These are phyloP conservation scores for Sarocladium strictum DNA, from an alignment of 2,329 filamentous ascomycete species.

Conservation along the genomic window DNA sequence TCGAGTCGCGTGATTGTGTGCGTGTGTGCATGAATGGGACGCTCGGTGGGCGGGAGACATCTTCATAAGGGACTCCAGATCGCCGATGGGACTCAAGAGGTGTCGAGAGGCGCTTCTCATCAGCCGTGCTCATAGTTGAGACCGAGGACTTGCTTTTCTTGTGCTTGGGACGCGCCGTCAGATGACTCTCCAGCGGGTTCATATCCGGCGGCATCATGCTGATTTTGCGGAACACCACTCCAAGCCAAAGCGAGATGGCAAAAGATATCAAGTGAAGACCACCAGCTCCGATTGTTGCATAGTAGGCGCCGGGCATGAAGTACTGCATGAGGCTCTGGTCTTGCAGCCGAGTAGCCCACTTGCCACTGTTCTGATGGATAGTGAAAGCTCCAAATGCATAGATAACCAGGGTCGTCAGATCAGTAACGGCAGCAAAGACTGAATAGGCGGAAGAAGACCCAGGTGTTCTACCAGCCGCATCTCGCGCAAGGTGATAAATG, in stretches of 20 bases:
- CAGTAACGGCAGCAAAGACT: slow-evolving; percentile 70
- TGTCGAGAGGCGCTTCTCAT: slow-evolving; percentile 56
- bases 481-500: slow-evolving; percentile 71
- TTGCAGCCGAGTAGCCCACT: slow-evolving; percentile 60
- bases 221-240: slow-evolving; percentile 76
- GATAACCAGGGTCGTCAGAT: slow-evolving; percentile 50
- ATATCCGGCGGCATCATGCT: slow-evolving; percentile 80
- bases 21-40: slow-evolving; percentile 81
- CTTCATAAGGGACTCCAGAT: slow-evolving; percentile 39
- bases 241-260: slow-evolving; percentile 66
- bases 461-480: slow-evolving; percentile 65
- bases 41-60: slow-evolving; percentile 42
- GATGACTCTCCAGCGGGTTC: slow-evolving; percentile 84
- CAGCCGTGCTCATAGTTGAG: slow-evolving; percentile 37
- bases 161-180: slow-evolving; percentile 66
- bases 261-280: slow-evolving; percentile 67
- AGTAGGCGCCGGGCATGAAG: slow-evolving; percentile 63
- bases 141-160: slow-evolving; percentile 66
- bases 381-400: slow-evolving; percentile 50
- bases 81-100: slow-evolving; percentile 34
- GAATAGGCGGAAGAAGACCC: slow-evolving; percentile 84
- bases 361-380: slow-evolving; percentile 33
- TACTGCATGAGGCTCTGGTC: slow-evolving; percentile 48
- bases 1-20: slow-evolving; percentile 52
- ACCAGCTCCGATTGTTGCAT: slow-evolving; percentile 56